Percentiles rank a stretch among this genome's conserved stretches.
Conservation (phyloP, 164 flowering plant genomes). For the Umbilicus rupestris region DNA sequence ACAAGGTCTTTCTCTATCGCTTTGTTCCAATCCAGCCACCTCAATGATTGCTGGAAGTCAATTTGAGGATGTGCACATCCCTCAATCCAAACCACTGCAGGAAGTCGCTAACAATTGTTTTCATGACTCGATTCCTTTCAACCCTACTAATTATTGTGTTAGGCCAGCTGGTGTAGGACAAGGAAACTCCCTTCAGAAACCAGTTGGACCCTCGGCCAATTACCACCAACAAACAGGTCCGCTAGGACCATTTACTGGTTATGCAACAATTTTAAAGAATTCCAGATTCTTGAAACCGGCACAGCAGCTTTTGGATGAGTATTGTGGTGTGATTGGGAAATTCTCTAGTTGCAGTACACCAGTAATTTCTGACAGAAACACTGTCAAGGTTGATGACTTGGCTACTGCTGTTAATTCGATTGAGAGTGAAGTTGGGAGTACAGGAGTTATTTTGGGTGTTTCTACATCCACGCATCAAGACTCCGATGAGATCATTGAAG, state of each 20-base stretch:
- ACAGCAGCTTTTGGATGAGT: constrained; percentile 54
- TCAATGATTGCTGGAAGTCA: constrained; percentile 17
- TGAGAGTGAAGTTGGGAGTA: constrained; percentile 18
- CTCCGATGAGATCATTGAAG: constrained; percentile 22
- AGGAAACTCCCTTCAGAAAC: too few species aligned
- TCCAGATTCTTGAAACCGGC: constrained; percentile 76
- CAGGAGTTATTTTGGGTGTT: constrained; percentile 17
- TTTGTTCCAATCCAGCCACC: constrained; percentile 31
- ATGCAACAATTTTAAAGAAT: constrained; percentile 61
- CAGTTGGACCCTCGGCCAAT: constrained; percentile 22
- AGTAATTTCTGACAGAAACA: constrained; percentile 14
- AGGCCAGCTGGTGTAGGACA: constrained; percentile 13
- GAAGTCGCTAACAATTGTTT: constrained; percentile 8
- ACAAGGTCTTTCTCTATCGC: constrained; percentile 41
- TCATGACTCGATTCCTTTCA: constrained; percentile 16
- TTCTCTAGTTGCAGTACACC: background rate
- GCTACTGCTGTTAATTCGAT: constrained; percentile 14
- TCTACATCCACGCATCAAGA: constrained; percentile 26
- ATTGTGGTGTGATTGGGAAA: constrained; percentile 20
- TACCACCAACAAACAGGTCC: constrained; percentile 44
- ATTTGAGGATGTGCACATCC: constrained; percentile 16
- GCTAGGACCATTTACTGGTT: constrained; percentile 93
- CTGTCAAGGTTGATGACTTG: constrained; percentile 21
- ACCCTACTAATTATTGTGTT: constrained; percentile 15
- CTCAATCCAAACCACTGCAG: constrained; percentile 13